phyloP scores from a whole-genome alignment of 768 basidiomycete species.

The Amanita muscaria region DNA sequence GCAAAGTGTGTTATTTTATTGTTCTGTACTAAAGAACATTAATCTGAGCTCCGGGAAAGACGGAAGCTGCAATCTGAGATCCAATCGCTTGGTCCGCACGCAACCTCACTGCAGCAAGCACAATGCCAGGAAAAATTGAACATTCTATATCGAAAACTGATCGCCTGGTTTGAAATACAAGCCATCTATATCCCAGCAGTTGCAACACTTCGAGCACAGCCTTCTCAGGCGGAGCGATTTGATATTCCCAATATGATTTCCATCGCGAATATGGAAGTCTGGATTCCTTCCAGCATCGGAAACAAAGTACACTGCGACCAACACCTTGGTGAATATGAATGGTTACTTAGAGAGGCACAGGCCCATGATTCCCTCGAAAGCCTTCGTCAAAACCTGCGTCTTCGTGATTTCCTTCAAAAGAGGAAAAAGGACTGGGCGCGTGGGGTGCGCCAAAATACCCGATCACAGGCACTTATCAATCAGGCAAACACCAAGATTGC shows the following conservation, averaged over 20 bases:
- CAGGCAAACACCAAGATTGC: background rate
- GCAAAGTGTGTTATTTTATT: constrained; percentile 13
- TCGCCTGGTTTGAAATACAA: background rate
- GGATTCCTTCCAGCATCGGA: background rate
- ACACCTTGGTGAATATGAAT: background rate
- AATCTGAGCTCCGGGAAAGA: too few species aligned
- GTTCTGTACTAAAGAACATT: too few species aligned
- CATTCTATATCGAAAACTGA: background rate
- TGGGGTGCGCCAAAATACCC: background rate
- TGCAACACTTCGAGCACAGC: background rate
- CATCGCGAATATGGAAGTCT: too few species aligned
- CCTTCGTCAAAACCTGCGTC: background rate
- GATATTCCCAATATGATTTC: too few species aligned
- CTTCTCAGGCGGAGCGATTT: background rate
- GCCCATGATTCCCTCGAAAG: background rate
- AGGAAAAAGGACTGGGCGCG: background rate
- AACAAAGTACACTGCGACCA: background rate
- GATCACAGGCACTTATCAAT: background rate
- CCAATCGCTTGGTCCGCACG: background rate
- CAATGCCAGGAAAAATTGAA: background rate
- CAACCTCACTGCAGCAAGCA: background rate
- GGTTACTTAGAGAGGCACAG: background rate
- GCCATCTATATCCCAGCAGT: background rate
- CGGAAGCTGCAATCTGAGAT: background rate
- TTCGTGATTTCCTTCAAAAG: background rate